These are phyloP conservation scores for Persicaria maculosa DNA, from an alignment of 148 eudicot genomes.

Conservation along the genomic window DNA sequence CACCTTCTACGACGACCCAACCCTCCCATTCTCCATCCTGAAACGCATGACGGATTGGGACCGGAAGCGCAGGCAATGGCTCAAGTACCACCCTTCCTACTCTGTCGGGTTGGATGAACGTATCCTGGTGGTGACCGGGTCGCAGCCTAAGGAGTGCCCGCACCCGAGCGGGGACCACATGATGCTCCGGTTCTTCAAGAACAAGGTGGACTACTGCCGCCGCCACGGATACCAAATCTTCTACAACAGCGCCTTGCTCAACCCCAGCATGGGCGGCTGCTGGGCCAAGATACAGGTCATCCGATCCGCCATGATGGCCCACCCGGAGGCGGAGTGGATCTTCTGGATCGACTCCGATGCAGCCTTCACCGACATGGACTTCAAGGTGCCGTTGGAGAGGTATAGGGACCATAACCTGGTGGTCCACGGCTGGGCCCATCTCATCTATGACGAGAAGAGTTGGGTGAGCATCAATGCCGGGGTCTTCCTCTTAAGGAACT, in stretches of 20 bases:
- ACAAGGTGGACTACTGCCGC: conserved; percentile 85
- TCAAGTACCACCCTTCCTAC: conserved; percentile 34
- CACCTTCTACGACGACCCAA: conserved; percentile 25
- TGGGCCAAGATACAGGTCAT: conserved; percentile 81
- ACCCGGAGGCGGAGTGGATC: conserved; percentile 95
- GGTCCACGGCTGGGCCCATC: conserved; percentile 49
- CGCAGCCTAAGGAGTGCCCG: conserved; percentile 64
- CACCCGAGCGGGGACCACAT: conserved; percentile 67
- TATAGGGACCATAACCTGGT: conserved; percentile 55
- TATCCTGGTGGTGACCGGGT: conserved; percentile 63
- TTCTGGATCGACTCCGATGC: conserved; percentile 98
- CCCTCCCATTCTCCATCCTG: conserved; percentile 11
- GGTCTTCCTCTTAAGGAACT: conserved; percentile 54
- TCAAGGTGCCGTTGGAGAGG: conserved; percentile 50
- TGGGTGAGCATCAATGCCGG: conserved; percentile 73
- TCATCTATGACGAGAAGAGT: conserved; percentile 37
- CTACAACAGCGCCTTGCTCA: conserved; percentile 56
- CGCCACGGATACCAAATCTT: conserved; percentile 64
- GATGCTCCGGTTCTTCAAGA: conserved; percentile 62
- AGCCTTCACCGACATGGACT: conserved; percentile 88
- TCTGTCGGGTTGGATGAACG: conserved; percentile 26
- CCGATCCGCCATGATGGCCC: conserved; percentile 83
- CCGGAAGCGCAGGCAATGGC: conserved; percentile 25
- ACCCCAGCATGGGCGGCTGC: conserved; percentile 50
- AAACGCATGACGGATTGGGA: conserved; percentile 25